Evolutionary conservation across 2,329 filamentous ascomycete genomes (phyloP), one percentile per base, ranked within the genome.

Genomic region (Helotiales sp.): DNA sequence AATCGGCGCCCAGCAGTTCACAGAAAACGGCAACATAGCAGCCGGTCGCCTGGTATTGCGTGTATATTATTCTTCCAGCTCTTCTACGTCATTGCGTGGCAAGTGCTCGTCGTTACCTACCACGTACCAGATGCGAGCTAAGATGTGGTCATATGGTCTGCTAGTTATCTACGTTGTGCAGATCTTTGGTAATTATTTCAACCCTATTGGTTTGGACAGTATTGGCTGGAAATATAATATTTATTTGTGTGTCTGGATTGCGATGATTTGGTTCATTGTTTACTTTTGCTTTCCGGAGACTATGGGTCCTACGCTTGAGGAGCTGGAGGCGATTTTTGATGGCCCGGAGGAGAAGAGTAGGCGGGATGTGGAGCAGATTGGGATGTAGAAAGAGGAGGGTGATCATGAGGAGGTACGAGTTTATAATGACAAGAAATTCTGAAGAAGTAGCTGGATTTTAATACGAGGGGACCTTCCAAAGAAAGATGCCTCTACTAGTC

Each of bases 1-100:
- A n/a, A 61, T 63, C n/a, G 64, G 60, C 22, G 82, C 83, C 57
- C 74, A 85, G 26, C 86, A 85, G 71, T 84, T 85, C 74, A 81
- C 82, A 70, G 81, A 81, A 1, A 75, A 73, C 11, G 76, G 80
- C 71, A 79, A 76, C 20, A 83, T 85, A 73, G 71, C 71, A 3
- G 77, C 78, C 0, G 85, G 84, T 4, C 85, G 83, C 70, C 81
- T 82, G 2, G 85, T 87, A 71, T 89, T 32, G 82, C 83, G n/a
- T 87, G 87, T 70, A 82, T 89, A 68, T 89, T 87, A 82, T 77
- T 87, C 22, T 89, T 87, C 71, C 83, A 84, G 61, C 80, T 87
- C 73, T 86, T 85, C 71, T 89, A 89, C 77, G 85, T 86, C 68
- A 85, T 89, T 65, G 86, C 84, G 52, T 88, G 86, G 77, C 87